phyloP scores from a whole-genome alignment of 768 basidiomycete species.

The Suillus variegatus region DNA sequence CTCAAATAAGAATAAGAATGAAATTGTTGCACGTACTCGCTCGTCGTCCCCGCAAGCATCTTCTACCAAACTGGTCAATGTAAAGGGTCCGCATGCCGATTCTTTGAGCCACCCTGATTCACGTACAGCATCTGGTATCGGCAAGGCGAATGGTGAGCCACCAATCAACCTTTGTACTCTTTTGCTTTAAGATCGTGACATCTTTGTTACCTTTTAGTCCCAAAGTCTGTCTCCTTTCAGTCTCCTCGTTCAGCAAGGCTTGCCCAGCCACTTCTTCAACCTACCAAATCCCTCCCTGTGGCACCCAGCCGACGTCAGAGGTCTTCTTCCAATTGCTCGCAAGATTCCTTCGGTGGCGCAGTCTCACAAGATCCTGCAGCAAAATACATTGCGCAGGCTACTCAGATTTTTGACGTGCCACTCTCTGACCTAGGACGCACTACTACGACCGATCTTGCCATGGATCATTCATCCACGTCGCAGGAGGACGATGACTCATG shows the following conservation, averaged over 20 bases:
- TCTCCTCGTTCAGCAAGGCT: slow-evolving; percentile 26
- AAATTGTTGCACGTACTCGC: slow-evolving; percentile 14
- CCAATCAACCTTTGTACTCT: slow-evolving; percentile 18
- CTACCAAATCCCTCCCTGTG: slow-evolving; percentile 24
- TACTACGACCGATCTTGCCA: slow-evolving; percentile 25
- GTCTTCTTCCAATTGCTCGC: slow-evolving; percentile 44
- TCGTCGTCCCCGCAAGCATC: slow-evolving; percentile 24
- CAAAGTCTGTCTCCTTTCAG: slow-evolving; percentile 37
- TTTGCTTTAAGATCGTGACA: slow-evolving; percentile 24
- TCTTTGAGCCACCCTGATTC: slow-evolving; percentile 24
- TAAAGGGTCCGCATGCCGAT: slow-evolving; percentile 27
- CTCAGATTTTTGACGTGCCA: slow-evolving; percentile 56
- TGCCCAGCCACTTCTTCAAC: slow-evolving; percentile 16
- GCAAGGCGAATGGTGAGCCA: slow-evolving; percentile 34
- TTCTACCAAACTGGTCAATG: slow-evolving; percentile 23
- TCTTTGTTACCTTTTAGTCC: slow-evolving; percentile 22
- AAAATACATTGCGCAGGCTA: slow-evolving; percentile 43
- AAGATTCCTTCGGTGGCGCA: slow-evolving; percentile 65
- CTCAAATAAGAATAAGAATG: slow-evolving; percentile 21
- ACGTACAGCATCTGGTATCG: slow-evolving; percentile 29
- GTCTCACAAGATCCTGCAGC: slow-evolving; percentile 49
- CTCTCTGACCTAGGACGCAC: slow-evolving; percentile 53
- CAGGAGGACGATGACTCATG: slow-evolving; percentile 9
- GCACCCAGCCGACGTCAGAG: slow-evolving; percentile 26
- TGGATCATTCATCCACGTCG: background rate